A percentile compares a stretch with the other conserved stretches of the same genome.
phyloP scores from a whole-genome alignment of 495 filamentous ascomycete genomes.

The Neohortaea acidophila region DNA sequence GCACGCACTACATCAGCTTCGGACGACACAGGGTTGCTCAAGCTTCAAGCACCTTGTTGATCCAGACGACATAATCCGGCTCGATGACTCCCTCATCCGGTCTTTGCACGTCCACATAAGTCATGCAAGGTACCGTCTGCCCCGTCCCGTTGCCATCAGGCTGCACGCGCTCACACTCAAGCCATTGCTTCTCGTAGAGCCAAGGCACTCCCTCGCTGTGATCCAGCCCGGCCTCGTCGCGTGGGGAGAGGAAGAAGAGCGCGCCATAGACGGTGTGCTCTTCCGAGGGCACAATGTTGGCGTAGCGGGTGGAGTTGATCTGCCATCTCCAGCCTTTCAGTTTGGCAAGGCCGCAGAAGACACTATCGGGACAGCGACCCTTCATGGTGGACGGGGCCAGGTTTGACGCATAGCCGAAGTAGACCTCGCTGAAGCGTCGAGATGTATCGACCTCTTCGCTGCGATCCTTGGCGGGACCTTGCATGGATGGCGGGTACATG shows the following conservation, averaged over 20 bases:
- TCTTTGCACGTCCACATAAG: constrained; percentile 3
- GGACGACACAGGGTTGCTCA: too few relatives aligned
- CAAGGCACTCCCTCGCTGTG: constrained; percentile 2
- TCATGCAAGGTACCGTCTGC: constrained; percentile 1
- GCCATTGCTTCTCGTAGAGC: constrained; percentile 6
- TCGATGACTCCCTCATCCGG: constrained; percentile 2
- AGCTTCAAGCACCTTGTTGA: too few relatives aligned
- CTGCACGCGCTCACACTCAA: background rate
- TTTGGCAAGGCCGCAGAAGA: constrained; percentile 4
- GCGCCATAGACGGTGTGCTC: constrained; percentile 1
- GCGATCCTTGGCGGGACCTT: too few relatives aligned
- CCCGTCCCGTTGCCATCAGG: constrained; percentile 1
- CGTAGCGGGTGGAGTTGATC: constrained; percentile 4
- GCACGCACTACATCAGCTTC: too few relatives aligned
- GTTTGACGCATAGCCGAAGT: constrained; percentile 6
- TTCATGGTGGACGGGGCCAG: constrained; percentile 1
- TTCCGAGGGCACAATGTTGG: constrained; percentile 5
- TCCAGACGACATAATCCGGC: constrained; percentile 6
- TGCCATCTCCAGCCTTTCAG: constrained; percentile 3
- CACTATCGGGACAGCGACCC: constrained; percentile 4
- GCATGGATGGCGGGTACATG: too few relatives aligned
- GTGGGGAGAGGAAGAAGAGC: constrained; percentile 4
- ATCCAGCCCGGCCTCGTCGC: constrained; percentile 4
- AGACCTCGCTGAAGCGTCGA: too few relatives aligned
- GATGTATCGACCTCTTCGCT: too few relatives aligned